Conservation (phyloP, 208 protist species). For the Leishmania major region DNA sequence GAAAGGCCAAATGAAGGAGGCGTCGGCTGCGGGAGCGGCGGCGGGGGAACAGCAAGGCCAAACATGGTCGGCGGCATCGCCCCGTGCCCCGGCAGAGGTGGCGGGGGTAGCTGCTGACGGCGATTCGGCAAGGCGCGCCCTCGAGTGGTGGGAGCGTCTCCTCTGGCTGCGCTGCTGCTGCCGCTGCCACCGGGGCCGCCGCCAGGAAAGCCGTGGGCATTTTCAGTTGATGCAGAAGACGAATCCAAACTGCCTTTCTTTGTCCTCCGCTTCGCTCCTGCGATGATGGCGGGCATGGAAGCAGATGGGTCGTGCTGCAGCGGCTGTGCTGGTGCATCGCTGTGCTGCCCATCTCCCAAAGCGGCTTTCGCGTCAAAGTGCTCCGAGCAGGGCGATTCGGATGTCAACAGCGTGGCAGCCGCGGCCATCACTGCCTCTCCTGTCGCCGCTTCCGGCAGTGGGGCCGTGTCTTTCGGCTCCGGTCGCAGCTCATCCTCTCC, state of each 20-base stretch:
- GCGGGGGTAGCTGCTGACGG: constrained; percentile 2
- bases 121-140: constrained; percentile 15
- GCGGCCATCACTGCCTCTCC: not conserved
- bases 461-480: constrained; percentile 32
- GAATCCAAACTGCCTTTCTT: constrained; percentile 10
- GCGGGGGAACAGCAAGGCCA: constrained; percentile 9
- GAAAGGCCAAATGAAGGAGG: constrained; percentile 9
- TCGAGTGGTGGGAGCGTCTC: not conserved
- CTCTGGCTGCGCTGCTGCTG: not conserved
- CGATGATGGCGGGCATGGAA: not conserved
- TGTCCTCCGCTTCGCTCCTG: constrained; percentile 10
- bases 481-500: constrained; percentile 65
- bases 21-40: not conserved
- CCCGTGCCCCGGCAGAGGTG: constrained; percentile 17
- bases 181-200: constrained; percentile 3
- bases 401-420: constrained; percentile 1
- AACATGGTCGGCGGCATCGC: constrained; percentile 14
- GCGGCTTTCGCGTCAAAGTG: not conserved
- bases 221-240: not conserved
- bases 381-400: constrained; percentile 9
- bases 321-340: not conserved
- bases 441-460: not conserved
- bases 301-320: not conserved
- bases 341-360: not conserved
- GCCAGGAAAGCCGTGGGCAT: not conserved